These are phyloP conservation scores for Berberis thunbergii DNA, from an alignment of 164 flowering plant species.

Conservation along the genomic window DNA sequence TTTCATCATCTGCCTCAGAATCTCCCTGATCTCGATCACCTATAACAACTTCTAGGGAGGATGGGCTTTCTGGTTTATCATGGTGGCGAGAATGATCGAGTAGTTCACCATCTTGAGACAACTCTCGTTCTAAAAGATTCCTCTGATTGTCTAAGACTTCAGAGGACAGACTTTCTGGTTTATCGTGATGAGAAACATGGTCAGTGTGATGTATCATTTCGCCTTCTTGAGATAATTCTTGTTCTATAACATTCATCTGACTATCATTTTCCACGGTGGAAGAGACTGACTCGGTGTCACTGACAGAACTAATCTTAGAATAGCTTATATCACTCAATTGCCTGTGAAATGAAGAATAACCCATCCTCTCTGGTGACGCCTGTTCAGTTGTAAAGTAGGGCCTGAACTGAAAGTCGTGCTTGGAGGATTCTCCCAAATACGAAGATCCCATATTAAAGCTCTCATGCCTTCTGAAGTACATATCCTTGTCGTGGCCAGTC, in stretches of 20 bases:
- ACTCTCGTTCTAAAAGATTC: slow-evolving; percentile 30
- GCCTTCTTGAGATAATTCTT: slow-evolving; percentile 26
- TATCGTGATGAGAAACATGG: slow-evolving; percentile 2
- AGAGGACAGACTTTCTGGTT: slow-evolving; percentile 42
- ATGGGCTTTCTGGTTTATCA: slow-evolving; percentile 41
- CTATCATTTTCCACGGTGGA: slow-evolving; percentile 47
- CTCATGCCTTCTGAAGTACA: slow-evolving; percentile 60
- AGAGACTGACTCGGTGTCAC: slow-evolving; percentile 59
- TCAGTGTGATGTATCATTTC: too few relatives aligned
- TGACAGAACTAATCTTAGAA: slow-evolving; percentile 64
- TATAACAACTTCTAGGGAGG: slow-evolving; percentile 31
- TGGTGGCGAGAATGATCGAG: slow-evolving; percentile 23
- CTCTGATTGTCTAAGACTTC: slow-evolving; percentile 33
- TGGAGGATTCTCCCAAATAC: slow-evolving; percentile 30
- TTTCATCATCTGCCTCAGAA: slow-evolving; percentile 21
- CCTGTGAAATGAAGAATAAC: slow-evolving; percentile 39
- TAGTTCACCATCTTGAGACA: slow-evolving; percentile 23
- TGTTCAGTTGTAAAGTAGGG: slow-evolving; percentile 59
- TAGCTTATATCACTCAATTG: slow-evolving; percentile 66
- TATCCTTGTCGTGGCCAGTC: slow-evolving; percentile 40
- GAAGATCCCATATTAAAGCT: slow-evolving; percentile 65
- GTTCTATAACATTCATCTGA: slow-evolving; percentile 27
- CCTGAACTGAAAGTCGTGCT: slow-evolving; percentile 29
- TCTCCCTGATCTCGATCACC: slow-evolving; percentile 26
- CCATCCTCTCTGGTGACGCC: slow-evolving; percentile 31